Evolutionary conservation across 139 green algal genomes (phyloP), one percentile per base, ranked within the genome.

Genomic region (Chlamydomonas incerta): DNA sequence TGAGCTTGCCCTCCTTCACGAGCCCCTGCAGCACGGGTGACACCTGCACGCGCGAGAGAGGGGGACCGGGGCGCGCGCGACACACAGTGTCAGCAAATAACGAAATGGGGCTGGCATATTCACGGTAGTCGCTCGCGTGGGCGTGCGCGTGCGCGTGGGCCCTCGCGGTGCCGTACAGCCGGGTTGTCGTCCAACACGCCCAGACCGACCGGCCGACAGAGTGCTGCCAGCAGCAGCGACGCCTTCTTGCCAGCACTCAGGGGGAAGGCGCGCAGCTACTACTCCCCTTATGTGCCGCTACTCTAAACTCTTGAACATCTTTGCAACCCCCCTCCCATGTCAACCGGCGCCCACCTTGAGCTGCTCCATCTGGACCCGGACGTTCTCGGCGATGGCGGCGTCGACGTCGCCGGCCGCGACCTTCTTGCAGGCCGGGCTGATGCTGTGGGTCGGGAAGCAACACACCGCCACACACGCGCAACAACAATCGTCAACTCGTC

Each of bases 1-100:
- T 68, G 26, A 68, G 62, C 62, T 68, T 68, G 62, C 62, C 62
- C 62, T 68, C 62, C 62, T 68, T 68, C 62, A 68, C 62, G 26
- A 68, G 62, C 62, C 62, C 62, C 62, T 68, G 62, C 62, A 68
- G 62, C 62, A 68, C 62, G 62, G 62, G 62, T 20, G 62, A 68
- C 62, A 68, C 62, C 62, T 68, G 62, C 62, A 33, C 4, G 62
- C 62, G 62, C 24, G 26, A 68, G 26, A 4, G 3, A 23, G 62
- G 10, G 26, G 20, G 55, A 10, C 20, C 55, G 55, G 41, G n/a
- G n/a, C n/a, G n/a, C n/a, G n/a, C n/a, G 55, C 55, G 55, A 2
- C 26, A 68, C 24, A 68, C 58, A 66, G 5, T n/a, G 28, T 31
- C 62, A 33, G 62, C 62, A 29, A 66, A 66, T 17, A 62, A 13